Evolutionary conservation across 78 protist species (phyloP).

Genomic region (Bigelowiella natans): DNA sequence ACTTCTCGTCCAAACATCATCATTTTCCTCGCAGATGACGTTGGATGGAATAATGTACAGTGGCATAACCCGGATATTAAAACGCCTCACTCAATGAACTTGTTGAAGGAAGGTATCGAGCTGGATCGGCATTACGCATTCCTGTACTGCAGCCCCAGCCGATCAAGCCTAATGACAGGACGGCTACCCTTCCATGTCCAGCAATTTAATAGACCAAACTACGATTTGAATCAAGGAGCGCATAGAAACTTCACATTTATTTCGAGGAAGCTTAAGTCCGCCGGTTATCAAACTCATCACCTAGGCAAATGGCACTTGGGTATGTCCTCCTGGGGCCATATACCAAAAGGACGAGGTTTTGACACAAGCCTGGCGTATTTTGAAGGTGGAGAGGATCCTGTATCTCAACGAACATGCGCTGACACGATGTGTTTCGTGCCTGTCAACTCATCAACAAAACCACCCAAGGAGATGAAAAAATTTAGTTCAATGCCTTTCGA

Average conservation of each 20-base stretch:
- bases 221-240: not conserved
- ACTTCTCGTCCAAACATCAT: no score
- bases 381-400: not conserved
- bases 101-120: constrained; percentile 25
- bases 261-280: not conserved
- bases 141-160: constrained; percentile 20
- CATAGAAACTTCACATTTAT: constrained; percentile 32
- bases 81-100: constrained; percentile 15
- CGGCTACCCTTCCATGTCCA: constrained; percentile 31
- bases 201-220: not conserved
- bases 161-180: constrained; percentile 18
- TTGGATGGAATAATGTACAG: no score
- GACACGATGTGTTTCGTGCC: no score
- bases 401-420: no score
- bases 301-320: constrained; percentile 37
- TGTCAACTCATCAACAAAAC: no score
- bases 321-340: constrained; percentile 23
- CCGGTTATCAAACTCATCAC: constrained; percentile 27
- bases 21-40: no score
- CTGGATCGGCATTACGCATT: constrained; percentile 33
- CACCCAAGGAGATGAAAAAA: no score
- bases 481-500: no score
- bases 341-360: constrained; percentile 36
- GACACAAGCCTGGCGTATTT: constrained; percentile 25
- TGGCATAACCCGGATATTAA: not conserved